Conservation (phyloP, 148 eudicot genomes). For the Heliamphora exappendiculata region DNA sequence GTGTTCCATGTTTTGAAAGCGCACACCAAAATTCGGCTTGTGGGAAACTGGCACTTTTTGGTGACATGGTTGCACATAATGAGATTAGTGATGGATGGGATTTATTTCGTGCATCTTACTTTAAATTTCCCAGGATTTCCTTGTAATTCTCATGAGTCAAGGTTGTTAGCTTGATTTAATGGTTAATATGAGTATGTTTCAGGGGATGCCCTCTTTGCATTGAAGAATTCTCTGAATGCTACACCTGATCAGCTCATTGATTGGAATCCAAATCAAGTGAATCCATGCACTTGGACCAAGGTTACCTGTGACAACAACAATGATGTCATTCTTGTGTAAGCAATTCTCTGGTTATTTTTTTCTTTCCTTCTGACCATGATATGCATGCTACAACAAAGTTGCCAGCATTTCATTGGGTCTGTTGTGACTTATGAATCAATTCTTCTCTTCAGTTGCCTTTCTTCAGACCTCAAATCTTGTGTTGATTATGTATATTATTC, state of each 20-base stretch:
- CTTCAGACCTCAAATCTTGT: neutral
- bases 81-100: neutral
- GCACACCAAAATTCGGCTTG: neutral
- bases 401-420: neutral
- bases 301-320: constrained; percentile 48
- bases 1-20: neutral
- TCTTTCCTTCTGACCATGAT: neutral
- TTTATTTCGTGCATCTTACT: neutral
- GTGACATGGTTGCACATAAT: neutral
- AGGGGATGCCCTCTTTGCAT: constrained; percentile 63
- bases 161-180: constrained; percentile 1
- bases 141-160: neutral
- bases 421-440: neutral
- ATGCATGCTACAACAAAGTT: neutral
- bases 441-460: neutral
- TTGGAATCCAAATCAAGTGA: constrained; percentile 74
- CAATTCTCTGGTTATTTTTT: constrained; percentile 8
- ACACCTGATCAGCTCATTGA: constrained; percentile 53
- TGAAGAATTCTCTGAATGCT: constrained; percentile 63
- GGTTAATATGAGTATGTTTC: constrained; percentile 16
- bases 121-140: neutral
- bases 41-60: neutral
- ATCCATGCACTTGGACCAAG: constrained; percentile 93
- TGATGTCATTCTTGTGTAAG: constrained; percentile 68
- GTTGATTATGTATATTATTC: constrained; percentile 12